Base-by-base conservation (phyloP, 768 basidiomycete genomes). In the Mycena metata region DNA sequence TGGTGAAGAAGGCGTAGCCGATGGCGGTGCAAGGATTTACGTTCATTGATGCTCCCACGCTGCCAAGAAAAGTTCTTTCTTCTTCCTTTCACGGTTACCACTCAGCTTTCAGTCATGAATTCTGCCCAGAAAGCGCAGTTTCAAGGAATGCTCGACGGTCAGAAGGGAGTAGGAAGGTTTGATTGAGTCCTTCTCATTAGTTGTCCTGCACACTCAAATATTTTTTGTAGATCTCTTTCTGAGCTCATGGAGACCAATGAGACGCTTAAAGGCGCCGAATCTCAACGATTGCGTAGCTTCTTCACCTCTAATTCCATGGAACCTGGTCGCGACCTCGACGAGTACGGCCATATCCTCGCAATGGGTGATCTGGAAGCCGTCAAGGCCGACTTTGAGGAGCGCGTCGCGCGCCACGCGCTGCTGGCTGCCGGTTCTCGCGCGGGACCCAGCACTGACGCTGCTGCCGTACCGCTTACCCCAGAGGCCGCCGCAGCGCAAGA, bases 311-410 rank as follows among this genome's bases (percentile, higher is more conserved):
- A 80, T 21, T 69, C 73, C 60, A 77, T 85, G 79, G 71, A 77
- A 36, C 82, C 81, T 11, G 10, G 17, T 3, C 78, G 80, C 9
- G 81, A 84, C 66, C 75, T 85, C 5, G 80, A 83, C 69, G 66
- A 49, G 0, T 78, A 78, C 42, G 82, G 82, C 1, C 26, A 33
- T 9, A 58, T 75, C 3, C 71, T 84, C 41, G 36, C 75, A 23
- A 46, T 36, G 5, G 82, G 80, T 4, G 54, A 78, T 23, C 58
- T 80, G 23, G 72, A 69, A 5, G 42, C 36, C 3, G 70, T 82
- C n/a, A 69, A 77, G 47, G 59, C 57, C 21, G 76, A 81, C 59
- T 79, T 76, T 64, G 42, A 64, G 1, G 24, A 42, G 7, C 78
- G 79, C 13, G 60, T 79, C 16, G 49, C 57, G 19, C 49, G 50